Base-by-base conservation (phyloP, 106 monocot genomes). In the Phalaenopsis equestris region DNA sequence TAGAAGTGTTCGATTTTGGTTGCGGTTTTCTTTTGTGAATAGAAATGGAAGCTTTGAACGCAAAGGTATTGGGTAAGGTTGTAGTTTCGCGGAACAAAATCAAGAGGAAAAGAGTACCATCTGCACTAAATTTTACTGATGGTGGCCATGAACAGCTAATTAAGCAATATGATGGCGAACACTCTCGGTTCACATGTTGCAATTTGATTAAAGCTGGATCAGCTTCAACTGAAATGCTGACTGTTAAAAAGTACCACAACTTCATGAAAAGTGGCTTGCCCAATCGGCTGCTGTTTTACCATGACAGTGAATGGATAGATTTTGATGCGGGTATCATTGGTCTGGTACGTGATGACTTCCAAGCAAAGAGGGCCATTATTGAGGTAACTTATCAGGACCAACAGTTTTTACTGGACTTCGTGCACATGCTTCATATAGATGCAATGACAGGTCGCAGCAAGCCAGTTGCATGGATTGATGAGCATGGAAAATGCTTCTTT, bases 381-480 rank as follows among this genome's bases (percentile, higher is more conserved):
- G 91, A 90, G 83, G 84, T 86, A 17, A 76, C 17, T 38, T 81
- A 85, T 83, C 80, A 92, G 67, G 81, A 85, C 37, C 64, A 82
- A 61, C 83, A 84, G 38, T 75, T 90, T 47, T 82, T 99, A 73
- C 81, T 99, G 42, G 92, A 99, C 81, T 99, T 93, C 77, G 83
- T 94, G 21, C 92, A 82, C 82, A 92, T 90, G 94, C 78, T 91
- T 81, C 82, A 84, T 46, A 83, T 99, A 61, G 85, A 92, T 83
- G 57, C 79, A 39, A 79, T 76, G 67, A 86, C 89, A 46, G 87
- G 81, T 41, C 45, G 86, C 15, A 77, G 81, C 17, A 91, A 89
- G 73, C 89, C 91, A 72, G 80, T 91, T 80, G 93, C 88, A 23
- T 96, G 96, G 96, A 84, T 96, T 81, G 96, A 96, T 81, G 87